Evolutionary conservation across 225 moss, liverwort and hornwort species (phyloP), one percentile per base, ranked within the genome.

Genomic region (Polytrichum commune): DNA sequence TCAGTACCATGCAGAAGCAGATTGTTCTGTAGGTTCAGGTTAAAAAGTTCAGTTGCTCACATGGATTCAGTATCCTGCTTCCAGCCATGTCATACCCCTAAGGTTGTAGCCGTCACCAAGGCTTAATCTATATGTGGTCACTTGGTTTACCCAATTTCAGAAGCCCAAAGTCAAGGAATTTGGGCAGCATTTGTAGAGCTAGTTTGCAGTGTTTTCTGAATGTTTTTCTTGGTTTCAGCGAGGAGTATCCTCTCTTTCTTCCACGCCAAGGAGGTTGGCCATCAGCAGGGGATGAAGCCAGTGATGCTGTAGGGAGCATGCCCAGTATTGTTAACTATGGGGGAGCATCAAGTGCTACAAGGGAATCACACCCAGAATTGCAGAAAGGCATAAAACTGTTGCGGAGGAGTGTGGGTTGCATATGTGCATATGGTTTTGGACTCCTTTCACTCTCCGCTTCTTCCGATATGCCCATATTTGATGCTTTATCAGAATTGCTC

Each of bases 231-330:
- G 58, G 20, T 20, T 26, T 69, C 85, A 98, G 97, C 76, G 94
- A 98, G 74, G 97, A 98, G 72, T 98, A 93, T 66, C 94, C 97
- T 32, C 74, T 98, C 5, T 95, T 98, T 84, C 81, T 98, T 74
- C 94, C 94, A 22, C 84, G 87, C 38, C 84, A 84, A 79, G 84
- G 93, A 64, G 93, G 91, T 63, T 89, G 83, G 64, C 80, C 82
- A 30, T 75, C 80, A 33, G 76, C 81, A 19, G 60, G 72, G 22
- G 89, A 90, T 54, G 91, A 92, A 20, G 74, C 32, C 62, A 88
- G 69, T 78, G 89, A 88, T 25, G 67, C 72, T 55, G 83, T 82
- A 82, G 86, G 79, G 63, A 86, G 77, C 72, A 90, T 83, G 1
- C 89, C 76, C 63, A 90, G 83, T 83, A 82, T 90, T 62, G 85